These are phyloP conservation scores for Mycena latifolia DNA, from an alignment of 768 basidiomycete genomes.

Conservation along the genomic window DNA sequence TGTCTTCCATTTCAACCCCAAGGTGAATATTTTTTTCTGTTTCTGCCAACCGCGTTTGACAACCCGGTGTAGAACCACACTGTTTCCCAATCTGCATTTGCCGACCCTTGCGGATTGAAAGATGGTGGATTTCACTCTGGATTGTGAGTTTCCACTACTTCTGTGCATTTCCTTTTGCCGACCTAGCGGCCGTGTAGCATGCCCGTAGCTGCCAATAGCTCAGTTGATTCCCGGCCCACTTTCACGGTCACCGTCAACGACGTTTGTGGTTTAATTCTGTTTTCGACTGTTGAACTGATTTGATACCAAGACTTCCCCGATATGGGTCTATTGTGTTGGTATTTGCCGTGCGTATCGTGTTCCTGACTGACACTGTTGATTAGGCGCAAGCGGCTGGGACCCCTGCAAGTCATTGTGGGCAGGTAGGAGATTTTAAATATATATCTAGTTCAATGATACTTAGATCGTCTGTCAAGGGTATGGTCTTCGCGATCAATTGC, in stretches of 20 bases:
- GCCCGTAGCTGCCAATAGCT: conserved; percentile 65
- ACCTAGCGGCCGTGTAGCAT: conserved; percentile 47
- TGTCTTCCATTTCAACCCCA: conserved; percentile 70
- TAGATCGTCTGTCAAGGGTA: too few species aligned
- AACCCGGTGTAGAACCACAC: conserved; percentile 60
- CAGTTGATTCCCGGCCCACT: conserved; percentile 62
- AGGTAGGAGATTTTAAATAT: too few species aligned
- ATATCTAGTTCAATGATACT: too few species aligned
- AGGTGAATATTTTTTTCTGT: conserved; percentile 4
- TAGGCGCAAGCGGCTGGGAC: conserved; percentile 58
- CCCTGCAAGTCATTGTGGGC: conserved; percentile 67
- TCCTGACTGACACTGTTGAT: too few species aligned
- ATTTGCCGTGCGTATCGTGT: too few species aligned
- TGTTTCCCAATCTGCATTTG: conserved; percentile 64
- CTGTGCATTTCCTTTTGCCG: conserved; percentile 17
- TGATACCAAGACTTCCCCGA: conserved; percentile 58
- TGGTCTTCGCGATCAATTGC: conserved; percentile 79
- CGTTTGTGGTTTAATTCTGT: conserved; percentile 34
- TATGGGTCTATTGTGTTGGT: conserved; percentile 71
- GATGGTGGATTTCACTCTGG: conserved; percentile 68
- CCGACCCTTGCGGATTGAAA: conserved; percentile 63
- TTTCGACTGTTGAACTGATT: too few species aligned
- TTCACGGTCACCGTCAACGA: conserved; percentile 58
- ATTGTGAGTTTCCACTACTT: conserved; percentile 64
- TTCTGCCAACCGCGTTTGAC: not conserved